These are phyloP conservation scores for Penicillium ucsense DNA, from an alignment of 495 filamentous ascomycete species.

Conservation along the genomic window DNA sequence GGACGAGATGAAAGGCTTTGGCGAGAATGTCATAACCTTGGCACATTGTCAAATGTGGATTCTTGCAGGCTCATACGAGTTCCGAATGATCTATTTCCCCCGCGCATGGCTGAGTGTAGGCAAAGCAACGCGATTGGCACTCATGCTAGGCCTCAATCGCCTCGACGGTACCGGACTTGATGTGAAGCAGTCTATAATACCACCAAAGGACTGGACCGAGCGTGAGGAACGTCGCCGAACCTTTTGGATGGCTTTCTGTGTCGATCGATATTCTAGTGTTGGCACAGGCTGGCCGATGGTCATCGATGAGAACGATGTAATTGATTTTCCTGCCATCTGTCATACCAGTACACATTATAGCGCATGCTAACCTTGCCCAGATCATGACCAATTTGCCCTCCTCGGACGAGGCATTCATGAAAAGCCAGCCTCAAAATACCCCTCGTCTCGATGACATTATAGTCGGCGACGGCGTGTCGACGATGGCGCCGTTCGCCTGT, in stretches of 20 bases:
- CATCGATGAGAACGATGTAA: slow-evolving; percentile 81
- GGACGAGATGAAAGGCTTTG: slow-evolving; percentile 88
- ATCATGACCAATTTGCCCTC: slow-evolving; percentile 79
- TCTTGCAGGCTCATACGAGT: slow-evolving; percentile 76
- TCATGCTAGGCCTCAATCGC: slow-evolving; percentile 92
- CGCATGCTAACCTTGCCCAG: slow-evolving; percentile 15
- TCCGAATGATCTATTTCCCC: slow-evolving; percentile 97
- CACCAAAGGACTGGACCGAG: slow-evolving; percentile 87
- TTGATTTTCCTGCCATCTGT: slow-evolving; percentile 9
- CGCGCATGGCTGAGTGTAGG: slow-evolving; percentile 91
- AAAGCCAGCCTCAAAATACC: slow-evolving; percentile 62
- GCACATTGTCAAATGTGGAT: slow-evolving; percentile 76
- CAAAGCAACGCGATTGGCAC: slow-evolving; percentile 59
- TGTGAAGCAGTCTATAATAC: slow-evolving; percentile 82
- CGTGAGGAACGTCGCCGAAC: slow-evolving; percentile 82
- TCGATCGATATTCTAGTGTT: slow-evolving; percentile 90
- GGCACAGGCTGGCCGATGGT: slow-evolving; percentile 96
- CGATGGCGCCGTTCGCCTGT: slow-evolving; percentile 69
- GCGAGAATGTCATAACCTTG: slow-evolving; percentile 74
- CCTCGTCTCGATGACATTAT: slow-evolving; percentile 62
- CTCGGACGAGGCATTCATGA: slow-evolving; percentile 78
- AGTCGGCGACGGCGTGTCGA: slow-evolving; percentile 56
- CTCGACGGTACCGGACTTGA: slow-evolving; percentile 79
- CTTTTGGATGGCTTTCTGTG: slow-evolving; percentile 88
- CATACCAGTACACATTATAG: no score